A percentile compares a stretch with the other conserved stretches of the same genome.
Conservation (phyloP, 495 filamentous ascomycete species). For the Pseudevernia furfuracea region DNA sequence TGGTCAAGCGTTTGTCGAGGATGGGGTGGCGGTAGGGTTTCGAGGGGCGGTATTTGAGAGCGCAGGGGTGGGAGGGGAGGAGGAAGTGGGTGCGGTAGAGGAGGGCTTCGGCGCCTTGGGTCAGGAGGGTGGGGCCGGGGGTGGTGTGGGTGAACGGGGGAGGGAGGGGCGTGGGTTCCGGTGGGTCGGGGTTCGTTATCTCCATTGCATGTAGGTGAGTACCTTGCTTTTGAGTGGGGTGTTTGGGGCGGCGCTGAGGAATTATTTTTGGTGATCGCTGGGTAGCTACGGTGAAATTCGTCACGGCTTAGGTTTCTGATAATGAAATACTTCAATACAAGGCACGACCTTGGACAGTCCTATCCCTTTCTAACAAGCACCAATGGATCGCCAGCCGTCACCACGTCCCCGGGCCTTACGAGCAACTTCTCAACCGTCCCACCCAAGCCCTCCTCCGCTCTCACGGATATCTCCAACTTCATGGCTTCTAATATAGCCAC, state of each 20-base stretch:
- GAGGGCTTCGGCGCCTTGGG: conserved; percentile 92
- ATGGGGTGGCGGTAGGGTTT: conserved; percentile 89
- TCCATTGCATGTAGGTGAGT: no score
- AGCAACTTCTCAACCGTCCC: conserved; percentile 37
- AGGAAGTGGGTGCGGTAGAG: conserved; percentile 85
- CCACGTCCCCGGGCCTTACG: conserved; percentile 37
- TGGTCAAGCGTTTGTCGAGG: conserved; percentile 81
- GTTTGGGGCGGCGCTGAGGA: background rate
- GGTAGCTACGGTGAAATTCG: background rate
- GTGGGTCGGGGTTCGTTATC: conserved; percentile 15
- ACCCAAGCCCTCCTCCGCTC: conserved; percentile 25
- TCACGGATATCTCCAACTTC: conserved; percentile 48
- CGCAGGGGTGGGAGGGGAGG: conserved; percentile 55
- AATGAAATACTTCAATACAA: no score
- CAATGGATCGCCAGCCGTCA: conserved; percentile 35
- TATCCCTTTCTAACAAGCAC: conserved; percentile 28
- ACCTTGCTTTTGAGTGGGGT: no score
- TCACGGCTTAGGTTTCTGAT: no score
- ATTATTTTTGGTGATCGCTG: background rate
- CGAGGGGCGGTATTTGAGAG: conserved; percentile 86
- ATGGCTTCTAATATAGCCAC: conserved; percentile 47
- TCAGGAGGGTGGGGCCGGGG: conserved; percentile 54
- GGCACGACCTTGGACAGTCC: background rate
- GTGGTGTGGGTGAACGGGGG: conserved; percentile 53
- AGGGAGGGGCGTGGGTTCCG: conserved; percentile 61